phyloP scores from a whole-genome alignment of 768 basidiomycete species.

The Russula compacta region DNA sequence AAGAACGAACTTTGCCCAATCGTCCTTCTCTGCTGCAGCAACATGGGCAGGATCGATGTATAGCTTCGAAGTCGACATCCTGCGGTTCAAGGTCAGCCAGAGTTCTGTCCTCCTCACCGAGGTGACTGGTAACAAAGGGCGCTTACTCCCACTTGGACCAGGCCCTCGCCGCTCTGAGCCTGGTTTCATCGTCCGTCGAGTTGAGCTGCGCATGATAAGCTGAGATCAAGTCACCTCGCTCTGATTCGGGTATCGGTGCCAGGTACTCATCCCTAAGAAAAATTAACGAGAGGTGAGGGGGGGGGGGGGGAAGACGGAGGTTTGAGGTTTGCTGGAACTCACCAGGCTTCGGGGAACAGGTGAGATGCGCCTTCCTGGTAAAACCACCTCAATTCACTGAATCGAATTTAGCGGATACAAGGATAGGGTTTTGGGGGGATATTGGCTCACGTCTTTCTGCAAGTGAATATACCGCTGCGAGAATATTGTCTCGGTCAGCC shows the following conservation, averaged over 20 bases:
- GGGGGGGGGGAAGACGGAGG: not conserved
- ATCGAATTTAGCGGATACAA: not conserved
- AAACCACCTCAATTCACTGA: conserved; percentile 82
- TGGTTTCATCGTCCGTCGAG: conserved; percentile 55
- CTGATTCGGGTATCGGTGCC: conserved; percentile 67
- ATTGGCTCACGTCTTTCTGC: conserved; percentile 57
- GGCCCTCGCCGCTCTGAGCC: conserved; percentile 65
- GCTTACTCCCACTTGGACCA: conserved; percentile 91
- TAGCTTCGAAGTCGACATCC: conserved; percentile 77
- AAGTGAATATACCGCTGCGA: conserved; percentile 76
- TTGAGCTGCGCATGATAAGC: conserved; percentile 81
- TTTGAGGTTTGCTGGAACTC: not conserved
- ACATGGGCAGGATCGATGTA: conserved; percentile 60
- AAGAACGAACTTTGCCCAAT: conserved; percentile 59
- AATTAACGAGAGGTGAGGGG: not conserved
- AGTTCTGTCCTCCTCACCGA: not conserved
- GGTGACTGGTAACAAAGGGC: not conserved
- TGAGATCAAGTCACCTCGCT: conserved; percentile 69
- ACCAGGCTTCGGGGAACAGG: conserved; percentile 87
- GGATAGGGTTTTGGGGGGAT: not conserved
- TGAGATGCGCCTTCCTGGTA: conserved; percentile 81
- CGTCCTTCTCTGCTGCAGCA: conserved; percentile 58
- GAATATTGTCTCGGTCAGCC: not conserved
- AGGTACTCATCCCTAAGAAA: conserved; percentile 72
- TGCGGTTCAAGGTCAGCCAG: conserved; percentile 25